Percentiles rank a stretch among this genome's conserved stretches.
Evolutionary conservation across 495 filamentous ascomycete species (phyloP).

Genomic region (Glonium stellatum): DNA sequence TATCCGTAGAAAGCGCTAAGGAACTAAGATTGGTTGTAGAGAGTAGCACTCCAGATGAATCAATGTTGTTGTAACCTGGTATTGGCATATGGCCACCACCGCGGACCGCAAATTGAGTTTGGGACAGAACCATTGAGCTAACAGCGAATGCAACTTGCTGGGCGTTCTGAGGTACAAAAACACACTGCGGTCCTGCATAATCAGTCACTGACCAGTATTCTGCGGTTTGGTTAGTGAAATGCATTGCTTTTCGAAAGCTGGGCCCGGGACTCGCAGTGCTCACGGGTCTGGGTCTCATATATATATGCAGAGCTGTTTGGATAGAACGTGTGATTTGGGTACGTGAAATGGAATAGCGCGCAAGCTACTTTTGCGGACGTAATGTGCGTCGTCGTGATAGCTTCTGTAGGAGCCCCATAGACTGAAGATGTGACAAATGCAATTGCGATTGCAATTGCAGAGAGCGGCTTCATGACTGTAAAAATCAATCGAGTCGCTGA

Average conservation of each 20-base stretch:
- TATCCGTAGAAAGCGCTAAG: not conserved
- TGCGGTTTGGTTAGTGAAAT: not conserved
- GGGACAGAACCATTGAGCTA: not conserved
- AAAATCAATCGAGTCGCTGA: no score
- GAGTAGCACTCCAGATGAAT: not conserved
- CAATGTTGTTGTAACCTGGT: not conserved
- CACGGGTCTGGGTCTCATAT: not conserved
- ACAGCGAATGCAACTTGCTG: not conserved
- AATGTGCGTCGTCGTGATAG: not conserved
- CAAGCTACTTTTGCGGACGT: not conserved
- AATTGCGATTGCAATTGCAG: not conserved
- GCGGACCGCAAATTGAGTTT: not conserved
- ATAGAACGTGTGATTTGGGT: not conserved
- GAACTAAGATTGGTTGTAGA: no score
- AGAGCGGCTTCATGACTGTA: not conserved
- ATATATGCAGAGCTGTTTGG: not conserved
- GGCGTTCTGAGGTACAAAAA: not conserved
- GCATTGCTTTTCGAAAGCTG: not conserved
- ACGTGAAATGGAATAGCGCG: not conserved
- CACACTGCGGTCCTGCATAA: not conserved
- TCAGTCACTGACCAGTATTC: not conserved
- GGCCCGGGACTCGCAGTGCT: not conserved
- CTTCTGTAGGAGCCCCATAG: not conserved
- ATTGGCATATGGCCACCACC: not conserved
- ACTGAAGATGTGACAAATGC: not conserved